A percentile compares a stretch with the other conserved stretches of the same genome.
Evolutionary conservation across 768 basidiomycete species (phyloP).

Genomic region (Leucosporidium yakuticum): DNA sequence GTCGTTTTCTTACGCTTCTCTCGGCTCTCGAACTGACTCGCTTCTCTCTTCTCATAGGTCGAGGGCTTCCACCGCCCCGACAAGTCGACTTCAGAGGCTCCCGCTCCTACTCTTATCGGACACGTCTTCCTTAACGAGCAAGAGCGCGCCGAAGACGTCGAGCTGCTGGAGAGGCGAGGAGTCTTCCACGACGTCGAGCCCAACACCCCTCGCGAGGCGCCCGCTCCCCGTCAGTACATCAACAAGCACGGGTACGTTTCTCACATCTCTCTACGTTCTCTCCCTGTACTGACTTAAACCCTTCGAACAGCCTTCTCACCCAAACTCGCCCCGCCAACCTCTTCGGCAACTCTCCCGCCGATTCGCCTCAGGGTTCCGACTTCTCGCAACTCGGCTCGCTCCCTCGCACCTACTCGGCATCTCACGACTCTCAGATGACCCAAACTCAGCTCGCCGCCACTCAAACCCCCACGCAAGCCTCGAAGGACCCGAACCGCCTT

Average conservation of each 20-base stretch:
- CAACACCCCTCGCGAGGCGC: slow-evolving; percentile 22
- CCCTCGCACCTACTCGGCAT: slow-evolving; percentile 18
- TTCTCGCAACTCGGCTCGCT: slow-evolving; percentile 9
- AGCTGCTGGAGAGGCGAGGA: slow-evolving; percentile 22
- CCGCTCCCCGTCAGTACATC: slow-evolving; percentile 27
- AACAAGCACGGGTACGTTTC: slow-evolving; percentile 28
- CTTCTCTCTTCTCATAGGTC: not conserved
- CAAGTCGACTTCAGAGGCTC: not conserved
- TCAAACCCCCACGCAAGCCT: slow-evolving; percentile 23
- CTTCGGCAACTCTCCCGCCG: slow-evolving; percentile 28
- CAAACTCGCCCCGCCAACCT: slow-evolving; percentile 30
- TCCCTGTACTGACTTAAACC: not conserved
- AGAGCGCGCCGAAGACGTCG: slow-evolving; percentile 26
- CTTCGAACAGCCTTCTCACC: slow-evolving; percentile 18
- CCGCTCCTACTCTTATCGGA: slow-evolving; percentile 19
- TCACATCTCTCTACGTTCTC: rapidly evolving
- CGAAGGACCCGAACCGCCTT: slow-evolving; percentile 3
- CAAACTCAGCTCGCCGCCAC: slow-evolving; percentile 12
- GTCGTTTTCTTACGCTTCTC: too few species aligned
- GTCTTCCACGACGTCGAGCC: slow-evolving; percentile 22
- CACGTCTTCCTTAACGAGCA: slow-evolving; percentile 18
- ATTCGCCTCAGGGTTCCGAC: slow-evolving; percentile 5
- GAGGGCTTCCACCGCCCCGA: slow-evolving; percentile 27
- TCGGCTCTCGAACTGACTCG: not conserved
- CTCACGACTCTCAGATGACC: not conserved